Evolutionary conservation across 805 yeast species (phyloP), one percentile per base, ranked within the genome.

Genomic region (Ogataea chonburiensis): DNA sequence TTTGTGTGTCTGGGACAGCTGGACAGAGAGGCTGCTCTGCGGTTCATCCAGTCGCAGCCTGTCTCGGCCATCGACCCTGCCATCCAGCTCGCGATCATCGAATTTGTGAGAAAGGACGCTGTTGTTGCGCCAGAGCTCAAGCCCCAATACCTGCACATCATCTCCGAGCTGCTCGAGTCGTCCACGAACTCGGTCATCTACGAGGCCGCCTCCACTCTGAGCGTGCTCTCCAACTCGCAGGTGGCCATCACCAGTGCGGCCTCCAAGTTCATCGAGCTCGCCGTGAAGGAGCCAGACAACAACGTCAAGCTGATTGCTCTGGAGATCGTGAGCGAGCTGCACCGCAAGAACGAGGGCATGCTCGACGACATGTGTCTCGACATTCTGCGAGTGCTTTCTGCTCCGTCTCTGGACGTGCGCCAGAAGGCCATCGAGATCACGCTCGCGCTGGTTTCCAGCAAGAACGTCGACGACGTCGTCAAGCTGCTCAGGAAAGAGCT

Each of bases 381-480:
- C 51, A 79, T 94, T 34, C 71, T 93, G 58, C 77, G 94, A 52
- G 84, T 89, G 23, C 71, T 93, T 48, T 72, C 86, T n/a, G 73
- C 94, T 3, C 95, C 88, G 47, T 97, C 93, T 53, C 59, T 89
- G 43, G 97, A 85, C 50, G 97, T 93, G 38, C 86, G 96, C 57
- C 74, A 77, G 48, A 86, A 85, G 63, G 96, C 96, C 5, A 71
- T 94, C 44, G 82, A 80, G 38, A 84, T 91, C 33, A 77, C 95
- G n/a, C 68, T 93, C 55, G 73, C 79, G 44, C 72, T 93, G 55
- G 80, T 88, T 31, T 72, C 94, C 25, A 76, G 82, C 50, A 85
- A 95, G 68, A 91, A 91, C 50, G 96, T 88, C 35, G 96, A 88
- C 55, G 96, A 87, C 55, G 95, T 91, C 23, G 84, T 93, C 47